Base-by-base conservation (phyloP, 768 basidiomycete species). In the Lentinula detonsa region DNA sequence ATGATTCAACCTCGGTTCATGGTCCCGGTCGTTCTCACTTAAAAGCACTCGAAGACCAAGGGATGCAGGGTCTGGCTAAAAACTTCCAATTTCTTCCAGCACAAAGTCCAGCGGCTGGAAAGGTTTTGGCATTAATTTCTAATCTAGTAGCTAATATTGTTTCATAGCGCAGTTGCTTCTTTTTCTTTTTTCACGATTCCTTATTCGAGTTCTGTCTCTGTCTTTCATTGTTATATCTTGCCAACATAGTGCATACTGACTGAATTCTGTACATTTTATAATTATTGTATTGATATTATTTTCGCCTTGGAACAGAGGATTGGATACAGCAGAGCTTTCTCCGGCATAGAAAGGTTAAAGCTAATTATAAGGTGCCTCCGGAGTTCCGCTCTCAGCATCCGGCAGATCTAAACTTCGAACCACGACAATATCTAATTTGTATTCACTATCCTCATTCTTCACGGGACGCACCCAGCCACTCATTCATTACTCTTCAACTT, bases 1-100 rank as follows among this genome's bases (percentile, higher is more conserved):
- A 90, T 8, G 90, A 90, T 53, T 70, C 68, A 37, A 73, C 61
- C 37, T 63, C 70, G 37, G 60, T 69, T 16, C 75, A 77, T 49
- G 81, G 78, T 5, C 74, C 83, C 6, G 82, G 83, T 46, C 78
- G 78, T 54, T 77, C 74, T 8, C 85, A 87, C 65, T 71, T 82
- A 40, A 74, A 73, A 49, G 86, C 85, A 52, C 77, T 93, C 6
- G 88, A 91, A 60, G 86, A 89, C 45, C 69, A 87, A 57, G 77
- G 77, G 33, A 91, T 93, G 90, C 81, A 82, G 62, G 91, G 91
- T 6, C 75, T 94, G 2, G 83, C 84, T n/a, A 85, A 78, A 64
- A 85, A 77, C 66, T 88, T 90, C 76, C 78, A 82, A 62, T 93
- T 93, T 75, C 71, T 91, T 37, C 78, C 86, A 3, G 74, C 81